Percentiles rank a stretch among this genome's conserved stretches.
Conservation (phyloP, 2,329 filamentous ascomycete genomes). For the Monosporascus sp. region DNA sequence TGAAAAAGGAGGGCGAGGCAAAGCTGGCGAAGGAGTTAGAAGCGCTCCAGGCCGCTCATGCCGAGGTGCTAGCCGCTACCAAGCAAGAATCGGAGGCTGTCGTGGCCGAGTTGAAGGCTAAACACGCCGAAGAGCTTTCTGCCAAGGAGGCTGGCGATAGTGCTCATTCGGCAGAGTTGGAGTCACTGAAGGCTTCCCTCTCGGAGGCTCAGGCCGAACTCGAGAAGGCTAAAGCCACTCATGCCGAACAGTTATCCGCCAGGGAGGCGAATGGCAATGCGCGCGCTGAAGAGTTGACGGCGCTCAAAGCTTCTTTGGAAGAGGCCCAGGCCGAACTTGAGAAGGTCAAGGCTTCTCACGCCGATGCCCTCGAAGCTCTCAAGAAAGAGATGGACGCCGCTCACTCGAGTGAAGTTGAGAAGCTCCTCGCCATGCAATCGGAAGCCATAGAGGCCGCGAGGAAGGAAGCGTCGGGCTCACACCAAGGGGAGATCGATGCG, state of each 20-base stretch:
- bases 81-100: constrained; percentile 36
- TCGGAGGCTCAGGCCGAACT: constrained; percentile 24
- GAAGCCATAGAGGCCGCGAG: constrained; percentile 40
- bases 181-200: constrained; percentile 29
- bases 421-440: constrained; percentile 35
- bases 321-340: constrained; percentile 26
- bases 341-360: constrained; percentile 22
- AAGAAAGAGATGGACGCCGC: constrained; percentile 37
- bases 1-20: constrained; percentile 38
- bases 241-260: constrained; percentile 25
- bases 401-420: constrained; percentile 42
- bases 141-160: constrained; percentile 29
- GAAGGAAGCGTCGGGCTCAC: constrained; percentile 28
- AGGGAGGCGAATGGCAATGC: constrained; percentile 29
- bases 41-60: constrained; percentile 36
- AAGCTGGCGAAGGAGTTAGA: constrained; percentile 35
- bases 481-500: constrained; percentile 13
- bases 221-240: constrained; percentile 17
- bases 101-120: constrained; percentile 32
- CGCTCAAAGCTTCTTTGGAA: constrained; percentile 29
- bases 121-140: constrained; percentile 29
- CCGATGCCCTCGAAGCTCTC: constrained; percentile 30
- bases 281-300: constrained; percentile 32
- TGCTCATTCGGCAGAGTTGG: constrained; percentile 31
- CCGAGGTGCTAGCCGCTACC: constrained; percentile 36